Evolutionary conservation across 768 basidiomycete species (phyloP).

Genomic region (Pholiota molesta): DNA sequence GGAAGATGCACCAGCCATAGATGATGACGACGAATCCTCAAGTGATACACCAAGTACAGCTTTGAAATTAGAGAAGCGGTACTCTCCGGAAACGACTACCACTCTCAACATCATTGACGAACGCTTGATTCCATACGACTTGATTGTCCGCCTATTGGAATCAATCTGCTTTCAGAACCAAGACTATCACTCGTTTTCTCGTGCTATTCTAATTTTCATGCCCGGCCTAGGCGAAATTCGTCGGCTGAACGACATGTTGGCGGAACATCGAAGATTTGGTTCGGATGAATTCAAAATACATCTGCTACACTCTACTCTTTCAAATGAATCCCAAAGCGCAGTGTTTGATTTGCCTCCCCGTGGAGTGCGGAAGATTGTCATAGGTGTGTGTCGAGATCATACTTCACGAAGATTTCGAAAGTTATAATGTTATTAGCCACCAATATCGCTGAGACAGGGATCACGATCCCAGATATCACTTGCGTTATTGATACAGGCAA

Average conservation of each 20-base stretch:
- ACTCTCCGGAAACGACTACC: slow-evolving; percentile 70
- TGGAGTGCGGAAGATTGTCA: slow-evolving; percentile 90
- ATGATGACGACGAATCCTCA: slow-evolving; percentile 68
- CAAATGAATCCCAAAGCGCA: slow-evolving; percentile 86
- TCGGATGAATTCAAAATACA: slow-evolving; percentile 70
- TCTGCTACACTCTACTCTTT: slow-evolving; percentile 91
- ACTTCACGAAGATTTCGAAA: neutral
- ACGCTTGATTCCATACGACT: slow-evolving; percentile 86
- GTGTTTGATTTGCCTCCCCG: slow-evolving; percentile 88
- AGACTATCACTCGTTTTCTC: slow-evolving; percentile 57
- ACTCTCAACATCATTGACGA: slow-evolving; percentile 90
- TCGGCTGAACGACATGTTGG: slow-evolving; percentile 78
- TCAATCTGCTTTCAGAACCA: slow-evolving; percentile 74
- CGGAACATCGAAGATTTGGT: slow-evolving; percentile 76
- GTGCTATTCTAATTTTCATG: slow-evolving; percentile 90
- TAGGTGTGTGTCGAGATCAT: slow-evolving; percentile 55
- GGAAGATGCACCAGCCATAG: slow-evolving; percentile 63
- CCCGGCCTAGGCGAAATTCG: slow-evolving; percentile 95
- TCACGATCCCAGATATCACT: slow-evolving; percentile 97
- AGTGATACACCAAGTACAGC: slow-evolving; percentile 36
- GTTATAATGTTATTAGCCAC: slow-evolving; percentile 56
- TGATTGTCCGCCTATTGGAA: slow-evolving; percentile 85
- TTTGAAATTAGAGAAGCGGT: slow-evolving; percentile 74
- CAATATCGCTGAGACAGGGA: slow-evolving; percentile 95
- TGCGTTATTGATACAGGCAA: slow-evolving; percentile 95